Evolutionary conservation across 495 filamentous ascomycete genomes (phyloP), one percentile per base, ranked within the genome.

Genomic region (Penicillium crystallinum): DNA sequence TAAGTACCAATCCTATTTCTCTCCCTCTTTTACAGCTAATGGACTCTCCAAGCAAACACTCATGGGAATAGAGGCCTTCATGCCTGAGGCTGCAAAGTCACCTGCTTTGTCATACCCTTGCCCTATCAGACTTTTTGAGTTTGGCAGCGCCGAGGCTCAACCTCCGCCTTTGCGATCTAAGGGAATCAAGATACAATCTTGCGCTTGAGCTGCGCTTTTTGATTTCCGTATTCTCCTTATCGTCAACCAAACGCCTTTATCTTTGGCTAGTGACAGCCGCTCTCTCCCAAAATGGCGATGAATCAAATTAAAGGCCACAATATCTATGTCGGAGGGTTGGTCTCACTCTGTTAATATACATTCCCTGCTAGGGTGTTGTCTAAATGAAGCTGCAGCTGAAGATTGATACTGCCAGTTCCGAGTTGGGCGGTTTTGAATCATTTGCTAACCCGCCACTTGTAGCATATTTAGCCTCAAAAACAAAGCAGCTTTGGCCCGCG

Each of bases 311-410:
- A 83, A 4, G 89, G 88, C n/a, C 74, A 81, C 37, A 83, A 87
- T 42, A 77, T 96, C 52, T 91, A 85, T 65, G 83, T 95, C 40
- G 89, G 90, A 70, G 89, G 91, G 90, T 95, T 72, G 72, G 85
- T 81, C 40, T 36, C 12, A 34, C 39, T 30, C 43, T 17, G 21
- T 46, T 34, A 34, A 38, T 33, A 30, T 17, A 17, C 14, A 42
- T 36, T 34, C 34, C 33, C 23, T 27, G 8, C n/a, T 42, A 7
- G 21, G 17, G 27, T 31, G 6, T 31, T 4, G 34, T 41, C 15
- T 10, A 43, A 18, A 27, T 43, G 23, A 23, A 29, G n/a, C 40
- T 27, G 31, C 21, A 12, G 12, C 21, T 31, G 19, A 38, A 33
- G 12, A 42, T 27, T 15, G 29, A 41, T 10, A 11, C 29, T 23